Percentiles rank a stretch among this genome's conserved stretches.
These are phyloP conservation scores for Acer negundo DNA, from an alignment of 345 rosid genomes.

Conservation along the genomic window DNA sequence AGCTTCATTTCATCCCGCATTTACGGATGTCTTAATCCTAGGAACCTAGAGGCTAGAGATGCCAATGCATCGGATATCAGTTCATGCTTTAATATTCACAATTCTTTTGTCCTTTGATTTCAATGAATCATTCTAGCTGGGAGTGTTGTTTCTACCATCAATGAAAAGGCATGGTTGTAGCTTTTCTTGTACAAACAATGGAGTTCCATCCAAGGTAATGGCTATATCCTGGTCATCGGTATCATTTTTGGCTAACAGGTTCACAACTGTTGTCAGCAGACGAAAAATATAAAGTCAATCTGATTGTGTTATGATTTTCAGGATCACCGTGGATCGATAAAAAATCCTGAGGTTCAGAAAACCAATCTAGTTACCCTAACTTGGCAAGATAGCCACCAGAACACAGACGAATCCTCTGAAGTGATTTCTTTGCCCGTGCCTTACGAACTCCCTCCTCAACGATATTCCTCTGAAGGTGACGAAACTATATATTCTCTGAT, in stretches of 20 bases:
- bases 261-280: background rate
- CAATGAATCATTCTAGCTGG: constrained; percentile 49
- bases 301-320: constrained; percentile 17
- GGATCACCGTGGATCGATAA: constrained; percentile 23
- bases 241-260: background rate
- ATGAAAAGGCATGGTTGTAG: constrained; percentile 26
- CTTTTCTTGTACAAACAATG: constrained; percentile 64
- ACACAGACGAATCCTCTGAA: constrained; percentile 36
- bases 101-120: background rate
- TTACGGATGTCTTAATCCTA: constrained; percentile 1
- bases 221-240: background rate
- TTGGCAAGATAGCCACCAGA: constrained; percentile 49
- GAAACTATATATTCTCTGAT: background rate
- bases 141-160: constrained; percentile 76
- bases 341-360: constrained; percentile 28
- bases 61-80: background rate
- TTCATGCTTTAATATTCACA: background rate
- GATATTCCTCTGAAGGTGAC: constrained; percentile 71
- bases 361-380: constrained; percentile 64
- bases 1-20: background rate
- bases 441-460: constrained; percentile 77
- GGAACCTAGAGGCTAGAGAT: background rate
- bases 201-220: constrained; percentile 38
- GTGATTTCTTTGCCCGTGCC: constrained; percentile 71
- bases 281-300: background rate